Conservation (phyloP, 345 rosid genomes). For the Firmiana major region DNA sequence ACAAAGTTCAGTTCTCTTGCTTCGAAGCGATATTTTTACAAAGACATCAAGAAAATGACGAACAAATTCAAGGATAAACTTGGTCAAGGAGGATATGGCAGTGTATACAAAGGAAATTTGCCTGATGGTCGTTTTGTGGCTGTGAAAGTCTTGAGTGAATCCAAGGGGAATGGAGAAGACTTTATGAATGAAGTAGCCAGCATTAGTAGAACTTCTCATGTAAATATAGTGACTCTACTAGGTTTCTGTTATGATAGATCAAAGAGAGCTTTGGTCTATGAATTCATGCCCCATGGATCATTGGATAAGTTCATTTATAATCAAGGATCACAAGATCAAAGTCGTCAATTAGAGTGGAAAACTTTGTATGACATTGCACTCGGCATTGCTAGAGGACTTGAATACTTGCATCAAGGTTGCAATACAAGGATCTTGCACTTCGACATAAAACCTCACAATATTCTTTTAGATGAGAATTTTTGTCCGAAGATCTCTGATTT, state of each 20-base stretch:
- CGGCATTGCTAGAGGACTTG: slow-evolving; percentile 48
- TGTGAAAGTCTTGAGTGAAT: slow-evolving; percentile 17
- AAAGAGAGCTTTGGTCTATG: slow-evolving; percentile 26
- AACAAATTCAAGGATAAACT: slow-evolving; percentile 17
- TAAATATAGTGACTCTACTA: slow-evolving; percentile 27
- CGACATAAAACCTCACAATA: slow-evolving; percentile 48
- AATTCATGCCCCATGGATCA: slow-evolving; percentile 36
- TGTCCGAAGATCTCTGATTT: slow-evolving; percentile 47
- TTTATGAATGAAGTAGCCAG: slow-evolving; percentile 27
- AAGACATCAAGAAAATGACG: slow-evolving; percentile 27
- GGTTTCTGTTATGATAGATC: slow-evolving; percentile 38
- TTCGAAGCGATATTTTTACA: slow-evolving; percentile 15
- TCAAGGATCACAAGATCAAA: neutral
- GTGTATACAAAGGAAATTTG: slow-evolving; percentile 31
- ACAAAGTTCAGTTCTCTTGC: neutral
- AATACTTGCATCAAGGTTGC: slow-evolving; percentile 54
- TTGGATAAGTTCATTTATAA: slow-evolving; percentile 28
- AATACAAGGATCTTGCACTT: slow-evolving; percentile 45
- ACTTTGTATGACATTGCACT: slow-evolving; percentile 18
- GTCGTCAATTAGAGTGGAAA: neutral
- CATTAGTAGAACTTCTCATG: slow-evolving; percentile 32
- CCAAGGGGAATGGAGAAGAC: neutral
- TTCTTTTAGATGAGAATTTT: slow-evolving; percentile 35
- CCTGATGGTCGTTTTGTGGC: slow-evolving; percentile 24
- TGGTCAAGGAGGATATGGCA: slow-evolving; percentile 33